phyloP scores from a whole-genome alignment of 116 monocot genomes.

The Phalaenopsis hybrid region DNA sequence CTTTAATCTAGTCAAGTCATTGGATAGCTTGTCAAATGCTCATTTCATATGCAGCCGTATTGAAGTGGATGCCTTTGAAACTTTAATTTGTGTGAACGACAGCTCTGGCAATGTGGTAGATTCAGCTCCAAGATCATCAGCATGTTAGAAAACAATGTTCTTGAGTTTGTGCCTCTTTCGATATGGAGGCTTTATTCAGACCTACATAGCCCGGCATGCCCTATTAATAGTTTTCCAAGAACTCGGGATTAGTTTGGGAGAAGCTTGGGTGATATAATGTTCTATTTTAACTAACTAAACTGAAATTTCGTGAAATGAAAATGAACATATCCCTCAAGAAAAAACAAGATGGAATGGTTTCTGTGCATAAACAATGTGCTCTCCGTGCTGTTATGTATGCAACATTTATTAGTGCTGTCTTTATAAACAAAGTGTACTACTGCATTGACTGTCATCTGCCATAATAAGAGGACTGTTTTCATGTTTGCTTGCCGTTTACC shows the following conservation, averaged over 20 bases:
- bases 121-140: background rate
- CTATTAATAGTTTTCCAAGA: background rate
- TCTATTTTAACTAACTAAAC: background rate
- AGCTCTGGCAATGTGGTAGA: background rate
- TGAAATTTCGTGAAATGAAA: background rate
- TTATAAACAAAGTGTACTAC: too few species aligned
- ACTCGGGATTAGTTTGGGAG: background rate
- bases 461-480: background rate
- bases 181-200: too few species aligned
- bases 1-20: too few species aligned
- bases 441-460: background rate
- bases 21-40: too few species aligned
- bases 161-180: too few species aligned
- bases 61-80: too few species aligned
- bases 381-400: too few species aligned
- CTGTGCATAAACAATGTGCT: too few species aligned
- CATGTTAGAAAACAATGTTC: too few species aligned
- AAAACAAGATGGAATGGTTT: background rate
- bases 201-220: too few species aligned
- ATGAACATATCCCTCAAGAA: background rate
- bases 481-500: background rate
- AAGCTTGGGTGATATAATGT: background rate
- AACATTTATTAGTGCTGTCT: too few species aligned
- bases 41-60: too few species aligned
- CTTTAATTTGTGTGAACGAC: background rate